Base-by-base conservation (phyloP, 2,329 filamentous ascomycete genomes). In the Helminthosporium solani region DNA sequence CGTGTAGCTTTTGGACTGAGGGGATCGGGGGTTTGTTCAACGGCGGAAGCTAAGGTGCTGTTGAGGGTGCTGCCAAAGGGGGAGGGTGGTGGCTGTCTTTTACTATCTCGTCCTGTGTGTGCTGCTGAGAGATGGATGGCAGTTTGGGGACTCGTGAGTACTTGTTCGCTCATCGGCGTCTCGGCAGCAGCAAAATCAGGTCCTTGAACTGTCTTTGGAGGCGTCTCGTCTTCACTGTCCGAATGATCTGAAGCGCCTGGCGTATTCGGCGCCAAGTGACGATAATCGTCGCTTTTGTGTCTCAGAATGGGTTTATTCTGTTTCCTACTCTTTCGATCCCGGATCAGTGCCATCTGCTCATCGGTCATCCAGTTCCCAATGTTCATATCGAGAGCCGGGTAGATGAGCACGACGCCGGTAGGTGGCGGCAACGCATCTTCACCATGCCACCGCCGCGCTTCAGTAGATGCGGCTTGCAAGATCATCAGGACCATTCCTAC, bases 281-380 rank as follows among this genome's bases (percentile, higher is more conserved):
- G 86, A 68, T 96, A 97, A 64, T 96, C 88, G 73, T 89, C 87
- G 53, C 84, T 90, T 74, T 99, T 97, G 47, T 88, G 81, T 28
- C 86, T 80, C 9, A 96, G 75, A 44, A 97, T 87, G 20, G 83
- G 80, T 46, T 81, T 80, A 63, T 96, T 96, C 1, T 85, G 90
- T 57, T 85, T 85, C 19, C 90, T 81, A 65, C 85, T 84, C 47
- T 84, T 81, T 9, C 90, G 84, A 53, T 96, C 91, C 54, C 90
- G 85, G 53, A 99, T 95, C 50, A 99, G 74, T 0, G 89, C 84
- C 89, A 97, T 95, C 67, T 99, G 91, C 68, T 97, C 92, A 60
- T 97, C 92, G 0, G 89, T 91, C 91, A 99, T 97, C 94, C 94
- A 99, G 69, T 91, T 96, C 30, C 90, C 90, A 55, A 97, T 97